Evolutionary conservation across 2,329 filamentous ascomycete genomes (phyloP).

Genomic region (Aspergillus costaricaensis): DNA sequence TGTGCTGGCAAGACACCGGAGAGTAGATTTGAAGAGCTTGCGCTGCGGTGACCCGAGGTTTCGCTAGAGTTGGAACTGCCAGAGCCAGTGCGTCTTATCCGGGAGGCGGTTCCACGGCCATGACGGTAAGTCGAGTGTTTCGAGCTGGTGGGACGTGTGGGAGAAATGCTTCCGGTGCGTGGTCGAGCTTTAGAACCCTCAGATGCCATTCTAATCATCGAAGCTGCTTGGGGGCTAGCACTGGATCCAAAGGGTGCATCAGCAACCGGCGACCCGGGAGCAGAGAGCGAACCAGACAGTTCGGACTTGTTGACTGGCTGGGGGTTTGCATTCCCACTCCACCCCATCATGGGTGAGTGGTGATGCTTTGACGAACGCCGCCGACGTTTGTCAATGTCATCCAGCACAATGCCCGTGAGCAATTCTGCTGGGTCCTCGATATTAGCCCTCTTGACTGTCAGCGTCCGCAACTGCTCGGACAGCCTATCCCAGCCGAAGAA

Average conservation of each 20-base stretch:
- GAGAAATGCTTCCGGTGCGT: conserved; percentile 75
- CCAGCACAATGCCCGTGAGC: conserved; percentile 87
- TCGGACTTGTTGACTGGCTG: conserved; percentile 63
- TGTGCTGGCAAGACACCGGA: conserved; percentile 72
- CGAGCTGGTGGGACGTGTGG: conserved; percentile 72
- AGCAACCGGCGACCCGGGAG: conserved; percentile 64
- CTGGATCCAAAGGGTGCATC: conserved; percentile 51
- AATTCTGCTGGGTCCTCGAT: conserved; percentile 90
- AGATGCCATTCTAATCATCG: conserved; percentile 61
- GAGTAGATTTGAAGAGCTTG: conserved; percentile 77
- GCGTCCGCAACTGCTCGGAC: conserved; percentile 84
- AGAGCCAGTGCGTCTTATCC: conserved; percentile 82
- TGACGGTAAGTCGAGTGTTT: conserved; percentile 68
- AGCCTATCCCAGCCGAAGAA: conserved; percentile 97
- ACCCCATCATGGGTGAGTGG: conserved; percentile 73
- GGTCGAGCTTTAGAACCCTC: conserved; percentile 42
- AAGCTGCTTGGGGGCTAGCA: conserved; percentile 50
- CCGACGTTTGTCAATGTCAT: conserved; percentile 92
- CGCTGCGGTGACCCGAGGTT: conserved; percentile 55
- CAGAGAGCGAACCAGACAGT: conserved; percentile 66
- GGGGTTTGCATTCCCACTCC: conserved; percentile 61
- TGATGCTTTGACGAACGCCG: conserved; percentile 85
- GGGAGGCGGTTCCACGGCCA: conserved; percentile 65
- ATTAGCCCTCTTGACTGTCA: conserved; percentile 83
- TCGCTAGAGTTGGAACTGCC: conserved; percentile 86